Evolutionary conservation across 306 rosid genomes (phyloP), one percentile per base, ranked within the genome.

Genomic region (Begonia masoniana): DNA sequence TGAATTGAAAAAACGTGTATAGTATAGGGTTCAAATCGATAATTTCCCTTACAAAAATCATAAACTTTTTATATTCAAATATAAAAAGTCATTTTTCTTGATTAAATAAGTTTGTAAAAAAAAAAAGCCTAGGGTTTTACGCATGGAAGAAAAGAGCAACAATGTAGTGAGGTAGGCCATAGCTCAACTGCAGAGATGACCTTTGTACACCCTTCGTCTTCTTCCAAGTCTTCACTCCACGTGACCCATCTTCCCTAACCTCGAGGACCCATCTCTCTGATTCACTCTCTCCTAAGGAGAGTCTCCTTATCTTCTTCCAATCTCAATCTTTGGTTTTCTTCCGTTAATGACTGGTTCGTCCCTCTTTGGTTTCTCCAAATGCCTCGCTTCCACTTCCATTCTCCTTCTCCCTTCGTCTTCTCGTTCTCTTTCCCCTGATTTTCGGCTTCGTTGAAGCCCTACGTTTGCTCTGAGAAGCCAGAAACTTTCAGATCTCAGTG

Each of bases 221-320:
- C 49, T 73, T 62, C 56, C 56, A 62, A 48, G 23, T 58, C 45
- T 60, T 54, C 45, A 60, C 10, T 77, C 68, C 88, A 80, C 94
- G 93, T 74, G 87, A 76, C 62, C 64, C 24, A 9, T 47, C 10
- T 19, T 47, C 67, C 49, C 67, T 4, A 54, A 62, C 60, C 67
- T 45, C 67, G 60, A 62, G 39, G 54, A 23, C 54, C 19, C 58
- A 14, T 9, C 13, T 21, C 13, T 43, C 15, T 31, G 3, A 1
- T 36, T 15, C 14, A 31, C 14, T 35, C 21, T 31, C 58, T 41
- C n/a, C n/a, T n/a, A n/a, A n/a, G n/a, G n/a, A n/a, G n/a, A n/a
- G n/a, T n/a, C n/a, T n/a, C n/a, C n/a, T 16, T 16, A 13, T 55
- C 41, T 56, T 7, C 10, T 50, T 47, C 14, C 23, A 10, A 10